Conservation (phyloP, 805 yeast genomes). For the Suhomyces sp. region DNA sequence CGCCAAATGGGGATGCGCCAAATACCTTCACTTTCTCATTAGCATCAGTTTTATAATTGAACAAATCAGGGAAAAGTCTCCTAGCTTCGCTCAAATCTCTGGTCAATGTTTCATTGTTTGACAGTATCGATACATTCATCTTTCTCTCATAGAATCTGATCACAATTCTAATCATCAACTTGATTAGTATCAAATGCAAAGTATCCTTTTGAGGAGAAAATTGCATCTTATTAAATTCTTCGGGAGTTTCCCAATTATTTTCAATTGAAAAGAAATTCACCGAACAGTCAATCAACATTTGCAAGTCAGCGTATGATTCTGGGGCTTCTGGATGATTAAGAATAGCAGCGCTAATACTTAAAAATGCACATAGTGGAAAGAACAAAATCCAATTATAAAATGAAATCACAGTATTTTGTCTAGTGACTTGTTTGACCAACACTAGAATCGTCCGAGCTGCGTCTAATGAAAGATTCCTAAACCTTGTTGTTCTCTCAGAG, state of each 20-base stretch:
- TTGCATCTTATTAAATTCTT: too few relatives aligned
- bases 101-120: slow-evolving; percentile 9
- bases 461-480: slow-evolving; percentile 30
- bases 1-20: too few relatives aligned
- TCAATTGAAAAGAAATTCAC: slow-evolving; percentile 16
- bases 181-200: slow-evolving; percentile 15
- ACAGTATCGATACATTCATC: slow-evolving; percentile 10
- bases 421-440: slow-evolving; percentile 22
- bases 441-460: slow-evolving; percentile 39
- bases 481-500: slow-evolving; percentile 18
- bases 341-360: slow-evolving; percentile 15
- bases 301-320: slow-evolving; percentile 28
- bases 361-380: slow-evolving; percentile 32
- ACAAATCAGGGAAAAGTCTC: too few relatives aligned
- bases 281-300: slow-evolving; percentile 25
- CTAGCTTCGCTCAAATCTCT: too few relatives aligned
- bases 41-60: too few relatives aligned
- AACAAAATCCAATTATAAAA: slow-evolving; percentile 33
- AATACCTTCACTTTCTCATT: too few relatives aligned
- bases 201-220: slow-evolving; percentile 8
- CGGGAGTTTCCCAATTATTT: slow-evolving; percentile 2
- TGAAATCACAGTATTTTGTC: slow-evolving; percentile 19
- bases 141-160: slow-evolving; percentile 17
- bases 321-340: slow-evolving; percentile 30
- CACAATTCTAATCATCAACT: slow-evolving; percentile 19